A percentile compares a stretch with the other conserved stretches of the same genome.
Evolutionary conservation across 768 basidiomycete genomes (phyloP).

Genomic region (Naganishia vishniacii): DNA sequence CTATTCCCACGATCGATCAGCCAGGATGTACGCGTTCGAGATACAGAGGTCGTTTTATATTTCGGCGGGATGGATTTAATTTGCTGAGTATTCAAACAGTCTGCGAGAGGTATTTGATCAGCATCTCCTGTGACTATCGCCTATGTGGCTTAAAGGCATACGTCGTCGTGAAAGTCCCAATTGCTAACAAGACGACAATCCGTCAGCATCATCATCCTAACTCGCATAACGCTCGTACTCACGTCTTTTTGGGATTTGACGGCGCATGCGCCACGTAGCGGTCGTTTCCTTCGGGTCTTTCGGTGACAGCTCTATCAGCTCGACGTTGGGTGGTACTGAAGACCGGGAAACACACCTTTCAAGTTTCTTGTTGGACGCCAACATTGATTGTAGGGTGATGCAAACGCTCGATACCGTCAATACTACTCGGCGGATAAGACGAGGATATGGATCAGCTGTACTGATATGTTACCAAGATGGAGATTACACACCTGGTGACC

Average conservation of each 20-base stretch:
- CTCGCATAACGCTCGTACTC: neutral
- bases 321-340: neutral
- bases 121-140: too few relatives aligned
- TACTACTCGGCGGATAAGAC: conserved; percentile 30
- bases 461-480: too few relatives aligned
- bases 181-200: neutral
- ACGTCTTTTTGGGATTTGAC: conserved; percentile 46
- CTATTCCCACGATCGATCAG: too few relatives aligned
- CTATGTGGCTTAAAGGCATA: too few relatives aligned
- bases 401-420: conserved; percentile 47
- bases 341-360: conserved; percentile 35
- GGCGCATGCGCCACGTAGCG: conserved; percentile 47
- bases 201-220: neutral
- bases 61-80: too few relatives aligned
- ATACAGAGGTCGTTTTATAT: too few relatives aligned
- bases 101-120: too few relatives aligned
- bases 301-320: neutral
- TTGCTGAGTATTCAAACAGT: too few relatives aligned
- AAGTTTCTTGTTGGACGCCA: conserved; percentile 48
- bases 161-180: conserved; percentile 49
- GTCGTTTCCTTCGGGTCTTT: conserved; percentile 48
- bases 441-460: too few relatives aligned
- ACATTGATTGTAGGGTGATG: conserved; percentile 50
- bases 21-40: too few relatives aligned
- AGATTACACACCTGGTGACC: conserved; percentile 37